A percentile compares a stretch with the other conserved stretches of the same genome.
Conservation (phyloP, 345 rosid species). For the Barbarea vulgaris region DNA sequence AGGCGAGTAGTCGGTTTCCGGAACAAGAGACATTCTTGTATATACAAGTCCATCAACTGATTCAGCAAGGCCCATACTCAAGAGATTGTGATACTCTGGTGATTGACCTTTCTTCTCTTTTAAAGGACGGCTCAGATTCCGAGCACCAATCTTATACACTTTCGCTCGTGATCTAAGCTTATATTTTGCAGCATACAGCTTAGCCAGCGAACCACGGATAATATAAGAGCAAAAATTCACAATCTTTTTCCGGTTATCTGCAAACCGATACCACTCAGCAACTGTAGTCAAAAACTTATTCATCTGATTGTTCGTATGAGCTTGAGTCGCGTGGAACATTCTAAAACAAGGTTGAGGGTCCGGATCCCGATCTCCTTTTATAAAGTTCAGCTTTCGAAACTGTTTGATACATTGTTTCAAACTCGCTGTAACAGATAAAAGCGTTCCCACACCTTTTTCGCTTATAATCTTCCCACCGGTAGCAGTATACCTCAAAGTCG, state of each 20-base stretch:
- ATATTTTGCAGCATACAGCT: constrained; percentile 95
- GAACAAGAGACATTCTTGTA: constrained; percentile 95
- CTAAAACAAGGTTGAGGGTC: constrained; percentile 97
- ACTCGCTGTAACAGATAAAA: constrained; percentile 88
- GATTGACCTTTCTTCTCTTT: constrained; percentile 93
- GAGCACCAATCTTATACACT: constrained; percentile 73
- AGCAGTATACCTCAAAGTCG: constrained; percentile 90
- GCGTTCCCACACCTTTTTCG: constrained; percentile 98
- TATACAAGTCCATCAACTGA: constrained; percentile 91
- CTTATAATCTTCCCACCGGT: constrained; percentile 97
- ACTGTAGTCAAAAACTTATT: constrained; percentile 83
- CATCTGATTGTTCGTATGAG: constrained; percentile 97
- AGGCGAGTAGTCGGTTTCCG: constrained; percentile 85
- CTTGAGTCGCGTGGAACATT: constrained; percentile 95
- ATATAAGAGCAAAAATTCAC: constrained; percentile 96
- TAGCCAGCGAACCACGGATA: constrained; percentile 83
- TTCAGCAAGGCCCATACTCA: constrained; percentile 89
- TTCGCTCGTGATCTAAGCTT: constrained; percentile 92
- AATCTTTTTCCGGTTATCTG: constrained; percentile 85
- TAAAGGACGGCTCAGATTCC: constrained; percentile 77
- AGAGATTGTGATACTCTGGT: constrained; percentile 78
- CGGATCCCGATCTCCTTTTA: constrained; percentile 93
- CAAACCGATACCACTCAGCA: constrained; percentile 92
- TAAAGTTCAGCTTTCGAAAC: constrained; percentile 78
- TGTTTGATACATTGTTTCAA: constrained; percentile 93